Conservation (phyloP, 1,284 basidiomycete species). For the Flammula alnicola region DNA sequence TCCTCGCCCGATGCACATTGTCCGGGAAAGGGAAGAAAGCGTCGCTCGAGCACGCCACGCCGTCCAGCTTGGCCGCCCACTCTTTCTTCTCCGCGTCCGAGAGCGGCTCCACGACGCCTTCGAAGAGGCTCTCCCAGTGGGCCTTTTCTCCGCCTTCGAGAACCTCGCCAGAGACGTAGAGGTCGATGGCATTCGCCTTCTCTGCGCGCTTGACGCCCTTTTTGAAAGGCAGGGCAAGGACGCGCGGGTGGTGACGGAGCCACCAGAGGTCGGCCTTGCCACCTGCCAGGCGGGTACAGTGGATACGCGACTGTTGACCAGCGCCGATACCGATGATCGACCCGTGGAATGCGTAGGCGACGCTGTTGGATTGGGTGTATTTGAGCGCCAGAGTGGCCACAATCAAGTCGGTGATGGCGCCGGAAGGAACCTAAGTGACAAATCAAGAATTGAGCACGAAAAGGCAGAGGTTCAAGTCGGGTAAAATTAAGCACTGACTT, state of each 20-base stretch:
- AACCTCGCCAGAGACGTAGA: slow-evolving; percentile 91
- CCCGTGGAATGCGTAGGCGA: slow-evolving; percentile 94
- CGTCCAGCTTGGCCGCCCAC: slow-evolving; percentile 77
- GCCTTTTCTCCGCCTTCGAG: slow-evolving; percentile 87
- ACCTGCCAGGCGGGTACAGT: slow-evolving; percentile 98
- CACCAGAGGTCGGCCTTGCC: slow-evolving; percentile 99
- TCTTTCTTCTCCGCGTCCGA: slow-evolving; percentile 73
- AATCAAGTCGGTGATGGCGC: slow-evolving; percentile 85
- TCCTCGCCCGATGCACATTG: slow-evolving; percentile 92
- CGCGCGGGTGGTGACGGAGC: slow-evolving; percentile 95
- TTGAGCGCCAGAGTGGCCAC: slow-evolving; percentile 97
- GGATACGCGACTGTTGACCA: slow-evolving; percentile 98
- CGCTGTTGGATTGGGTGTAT: slow-evolving; percentile 99
- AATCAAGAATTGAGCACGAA: too few relatives aligned
- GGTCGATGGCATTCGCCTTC: slow-evolving; percentile 97
- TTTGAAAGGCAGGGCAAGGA: slow-evolving; percentile 92
- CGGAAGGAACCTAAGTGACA: slow-evolving; percentile 63
- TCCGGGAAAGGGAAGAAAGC: slow-evolving; percentile 99
- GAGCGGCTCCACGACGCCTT: slow-evolving; percentile 72
- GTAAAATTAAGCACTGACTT: slow-evolving; percentile 51
- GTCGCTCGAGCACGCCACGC: slow-evolving; percentile 92
- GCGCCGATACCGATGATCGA: slow-evolving; percentile 96
- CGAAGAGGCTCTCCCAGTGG: slow-evolving; percentile 94
- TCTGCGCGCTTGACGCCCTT: slow-evolving; percentile 97
- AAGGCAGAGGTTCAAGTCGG: background rate